A percentile compares a stretch with the other conserved stretches of the same genome.
Conservation (phyloP, 129 eudicot species). For the Pittosporum tobira region DNA sequence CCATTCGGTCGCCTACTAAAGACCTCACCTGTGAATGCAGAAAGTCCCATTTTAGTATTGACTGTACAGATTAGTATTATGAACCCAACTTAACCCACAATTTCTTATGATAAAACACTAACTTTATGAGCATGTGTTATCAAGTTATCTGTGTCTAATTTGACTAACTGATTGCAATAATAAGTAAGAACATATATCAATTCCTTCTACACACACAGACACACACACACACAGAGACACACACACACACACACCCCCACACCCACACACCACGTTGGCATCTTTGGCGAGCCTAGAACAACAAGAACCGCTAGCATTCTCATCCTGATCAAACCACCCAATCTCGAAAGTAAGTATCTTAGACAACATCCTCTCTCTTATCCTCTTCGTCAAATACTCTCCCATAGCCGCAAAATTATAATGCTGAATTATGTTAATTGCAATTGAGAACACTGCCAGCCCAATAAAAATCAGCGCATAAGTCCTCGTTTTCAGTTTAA, state of each 20-base stretch:
- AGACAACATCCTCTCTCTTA: slow-evolving; percentile 23
- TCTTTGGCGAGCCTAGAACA: slow-evolving; percentile 32
- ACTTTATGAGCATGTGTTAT: no score
- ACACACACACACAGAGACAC: neutral
- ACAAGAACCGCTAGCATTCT: slow-evolving; percentile 22
- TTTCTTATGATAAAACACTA: no score
- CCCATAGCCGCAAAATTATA: slow-evolving; percentile 27
- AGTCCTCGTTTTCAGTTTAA: slow-evolving; percentile 16
- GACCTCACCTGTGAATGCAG: slow-evolving; percentile 19
- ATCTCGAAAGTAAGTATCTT: slow-evolving; percentile 21
- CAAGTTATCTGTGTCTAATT: no score
- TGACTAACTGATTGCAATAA: no score
- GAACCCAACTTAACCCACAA: neutral
- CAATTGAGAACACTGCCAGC: slow-evolving; percentile 11
- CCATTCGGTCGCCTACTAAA: slow-evolving; percentile 22
- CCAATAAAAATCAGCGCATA: slow-evolving; percentile 17
- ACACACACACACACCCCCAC: neutral
- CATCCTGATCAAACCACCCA: slow-evolving; percentile 33
- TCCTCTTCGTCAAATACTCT: slow-evolving; percentile 26
- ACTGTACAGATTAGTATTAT: no score
- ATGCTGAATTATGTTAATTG: slow-evolving; percentile 17
- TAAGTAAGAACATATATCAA: no score
- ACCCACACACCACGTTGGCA: slow-evolving; percentile 23
- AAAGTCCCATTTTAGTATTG: neutral
- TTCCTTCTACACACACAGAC: no score